Conservation (phyloP, 2,329 filamentous ascomycete species). For the Cytospora mali region DNA sequence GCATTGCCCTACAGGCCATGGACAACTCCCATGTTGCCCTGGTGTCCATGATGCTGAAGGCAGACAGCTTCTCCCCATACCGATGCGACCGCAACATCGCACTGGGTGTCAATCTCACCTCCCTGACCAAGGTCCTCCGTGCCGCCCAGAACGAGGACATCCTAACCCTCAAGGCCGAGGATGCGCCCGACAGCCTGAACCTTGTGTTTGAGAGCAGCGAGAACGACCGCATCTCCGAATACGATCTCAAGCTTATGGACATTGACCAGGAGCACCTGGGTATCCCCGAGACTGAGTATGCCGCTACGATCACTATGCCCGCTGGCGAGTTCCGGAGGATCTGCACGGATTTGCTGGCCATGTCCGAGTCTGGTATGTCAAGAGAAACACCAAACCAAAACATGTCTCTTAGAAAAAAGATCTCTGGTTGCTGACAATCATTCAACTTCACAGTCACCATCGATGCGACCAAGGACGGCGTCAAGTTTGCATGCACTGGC, state of each 20-base stretch:
- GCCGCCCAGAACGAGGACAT: conserved; percentile 94
- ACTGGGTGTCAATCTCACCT: conserved; percentile 94
- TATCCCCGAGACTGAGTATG: conserved; percentile 98
- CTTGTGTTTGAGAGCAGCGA: conserved; percentile 89
- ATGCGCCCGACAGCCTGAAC: conserved; percentile 94
- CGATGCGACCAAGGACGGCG: conserved; percentile 93
- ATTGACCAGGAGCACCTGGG: conserved; percentile 99
- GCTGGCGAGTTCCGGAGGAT: conserved; percentile 90
- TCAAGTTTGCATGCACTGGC: conserved; percentile 91
- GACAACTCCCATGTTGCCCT: conserved; percentile 99
- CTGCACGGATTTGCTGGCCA: conserved; percentile 84
- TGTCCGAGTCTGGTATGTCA: conserved; percentile 89
- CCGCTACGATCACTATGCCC: conserved; percentile 87
- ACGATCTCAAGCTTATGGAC: conserved; percentile 99
- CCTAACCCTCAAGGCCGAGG: conserved; percentile 95
- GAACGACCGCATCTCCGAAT: conserved; percentile 93
- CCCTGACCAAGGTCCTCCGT: conserved; percentile 94
- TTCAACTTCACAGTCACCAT: conserved; percentile 74
- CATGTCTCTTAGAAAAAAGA: background rate
- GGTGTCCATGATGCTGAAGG: conserved; percentile 97
- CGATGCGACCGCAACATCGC: conserved; percentile 99
- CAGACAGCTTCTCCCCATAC: conserved; percentile 91
- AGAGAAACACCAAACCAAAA: background rate
- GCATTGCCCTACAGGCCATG: conserved; percentile 98
- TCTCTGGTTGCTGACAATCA: background rate